phyloP scores from a whole-genome alignment of 345 rosid genomes.

The Abelmoschus esculentus region DNA sequence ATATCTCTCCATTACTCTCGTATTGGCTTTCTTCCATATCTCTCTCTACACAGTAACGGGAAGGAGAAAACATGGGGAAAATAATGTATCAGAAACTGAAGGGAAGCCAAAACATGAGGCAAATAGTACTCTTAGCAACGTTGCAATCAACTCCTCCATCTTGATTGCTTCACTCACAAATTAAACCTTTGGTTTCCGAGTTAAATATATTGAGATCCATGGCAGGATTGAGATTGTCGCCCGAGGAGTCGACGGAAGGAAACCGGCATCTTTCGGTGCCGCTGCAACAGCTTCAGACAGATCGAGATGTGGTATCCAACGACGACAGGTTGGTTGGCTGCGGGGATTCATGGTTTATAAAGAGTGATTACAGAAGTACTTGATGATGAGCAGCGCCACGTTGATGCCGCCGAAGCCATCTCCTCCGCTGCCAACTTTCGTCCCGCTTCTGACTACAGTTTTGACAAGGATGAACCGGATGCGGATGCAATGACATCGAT shows the following conservation, averaged over 20 bases:
- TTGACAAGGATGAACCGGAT: conserved; percentile 86
- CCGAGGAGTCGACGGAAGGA: conserved; percentile 51
- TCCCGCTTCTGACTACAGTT: conserved; percentile 82
- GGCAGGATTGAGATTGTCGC: conserved; percentile 52
- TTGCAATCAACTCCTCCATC: neutral
- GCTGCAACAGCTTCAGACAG: conserved; percentile 22
- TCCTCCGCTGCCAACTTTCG: conserved; percentile 66
- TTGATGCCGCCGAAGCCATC: conserved; percentile 85
- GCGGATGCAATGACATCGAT: conserved; percentile 67
- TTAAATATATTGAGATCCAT: conserved; percentile 16
- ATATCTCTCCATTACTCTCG: too few species aligned
- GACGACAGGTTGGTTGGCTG: conserved; percentile 95
- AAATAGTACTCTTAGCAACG: too few species aligned
- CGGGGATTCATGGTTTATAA: conserved; percentile 97
- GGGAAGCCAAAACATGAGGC: too few species aligned
- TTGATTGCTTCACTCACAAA: neutral
- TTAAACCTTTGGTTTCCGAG: neutral
- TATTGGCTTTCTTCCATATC: too few species aligned
- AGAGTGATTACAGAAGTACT: conserved; percentile 95
- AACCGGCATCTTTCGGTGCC: conserved; percentile 26
- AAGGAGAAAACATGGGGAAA: too few species aligned
- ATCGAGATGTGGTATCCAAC: conserved; percentile 68
- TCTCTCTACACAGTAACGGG: too few species aligned
- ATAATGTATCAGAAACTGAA: too few species aligned
- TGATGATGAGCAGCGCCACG: conserved; percentile 97